phyloP scores from a whole-genome alignment of 2,329 filamentous ascomycete species.

The Ambrosiella beaveri region DNA sequence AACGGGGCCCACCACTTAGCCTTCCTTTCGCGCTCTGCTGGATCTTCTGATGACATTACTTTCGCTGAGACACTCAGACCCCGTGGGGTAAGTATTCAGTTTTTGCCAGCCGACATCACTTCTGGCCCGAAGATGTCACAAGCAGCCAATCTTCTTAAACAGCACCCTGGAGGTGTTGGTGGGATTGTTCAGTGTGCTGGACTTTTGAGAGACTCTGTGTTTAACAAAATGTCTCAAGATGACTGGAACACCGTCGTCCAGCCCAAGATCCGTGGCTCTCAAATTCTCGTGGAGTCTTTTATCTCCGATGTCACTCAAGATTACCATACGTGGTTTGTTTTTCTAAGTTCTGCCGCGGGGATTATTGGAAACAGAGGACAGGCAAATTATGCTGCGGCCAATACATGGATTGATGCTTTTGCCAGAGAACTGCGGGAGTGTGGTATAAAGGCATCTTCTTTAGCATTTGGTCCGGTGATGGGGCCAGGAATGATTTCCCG shows the following conservation, averaged over 20 bases:
- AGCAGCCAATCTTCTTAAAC: constrained; percentile 15
- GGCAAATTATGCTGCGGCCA: constrained; percentile 40
- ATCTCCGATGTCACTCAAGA: constrained; percentile 19
- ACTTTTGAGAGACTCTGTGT: constrained; percentile 20
- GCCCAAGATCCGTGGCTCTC: constrained; percentile 25
- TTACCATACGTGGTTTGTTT: constrained; percentile 12
- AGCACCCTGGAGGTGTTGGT: constrained; percentile 16
- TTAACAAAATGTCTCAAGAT: constrained; percentile 21
- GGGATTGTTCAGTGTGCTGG: constrained; percentile 24
- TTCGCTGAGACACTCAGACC: constrained; percentile 21
- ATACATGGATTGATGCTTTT: constrained; percentile 32
- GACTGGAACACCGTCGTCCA: constrained; percentile 20
- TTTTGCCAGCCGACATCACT: constrained; percentile 28
- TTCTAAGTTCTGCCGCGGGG: constrained; percentile 21
- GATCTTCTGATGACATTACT: constrained; percentile 17
- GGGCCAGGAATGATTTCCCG: constrained; percentile 37
- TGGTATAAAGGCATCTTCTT: constrained; percentile 27
- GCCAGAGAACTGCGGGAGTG: constrained; percentile 21
- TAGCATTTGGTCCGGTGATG: constrained; percentile 37
- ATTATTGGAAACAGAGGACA: constrained; percentile 39
- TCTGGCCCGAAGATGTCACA: constrained; percentile 18
- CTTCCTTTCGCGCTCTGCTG: constrained; percentile 34
- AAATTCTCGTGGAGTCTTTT: constrained; percentile 23
- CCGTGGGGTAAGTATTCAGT: constrained; percentile 20
- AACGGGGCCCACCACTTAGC: constrained; percentile 35